phyloP scores from a whole-genome alignment of 2,329 filamentous ascomycete genomes.

The Colletotrichum sp. region DNA sequence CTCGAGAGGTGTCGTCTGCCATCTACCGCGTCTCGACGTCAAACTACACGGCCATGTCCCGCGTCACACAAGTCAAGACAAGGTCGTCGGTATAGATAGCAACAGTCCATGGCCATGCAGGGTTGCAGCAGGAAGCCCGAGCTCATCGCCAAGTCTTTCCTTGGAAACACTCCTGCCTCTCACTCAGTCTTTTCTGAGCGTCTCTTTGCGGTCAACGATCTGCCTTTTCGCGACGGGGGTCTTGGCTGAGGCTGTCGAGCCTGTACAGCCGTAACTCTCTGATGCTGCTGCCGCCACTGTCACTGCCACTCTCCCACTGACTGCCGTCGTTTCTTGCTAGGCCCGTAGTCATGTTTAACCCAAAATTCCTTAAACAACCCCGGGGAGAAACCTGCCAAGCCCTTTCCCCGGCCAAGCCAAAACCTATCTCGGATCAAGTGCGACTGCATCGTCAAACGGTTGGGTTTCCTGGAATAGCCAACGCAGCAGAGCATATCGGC shows the following conservation, averaged over 20 bases:
- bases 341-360: neutral
- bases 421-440: neutral
- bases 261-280: neutral
- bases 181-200: neutral
- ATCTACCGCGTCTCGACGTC: neutral
- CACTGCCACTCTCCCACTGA: neutral
- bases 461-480: slow-evolving; percentile 7
- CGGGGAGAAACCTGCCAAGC: slow-evolving; percentile 11
- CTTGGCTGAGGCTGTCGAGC: neutral
- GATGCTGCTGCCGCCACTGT: neutral
- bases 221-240: slow-evolving; percentile 8
- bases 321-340: neutral
- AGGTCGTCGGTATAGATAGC: neutral
- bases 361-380: neutral
- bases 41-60: neutral
- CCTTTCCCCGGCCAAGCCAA: slow-evolving; percentile 6
- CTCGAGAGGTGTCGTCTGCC: neutral
- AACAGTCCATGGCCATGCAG: neutral
- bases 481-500: neutral
- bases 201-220: neutral
- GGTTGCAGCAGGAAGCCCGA: neutral
- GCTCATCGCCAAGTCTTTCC: slow-evolving; percentile 12
- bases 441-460: neutral
- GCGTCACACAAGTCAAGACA: neutral
- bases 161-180: slow-evolving; percentile 7